A percentile compares a stretch with the other conserved stretches of the same genome.
phyloP scores from a whole-genome alignment of 1,139 yeast genomes.

The Magnusiomyces paraingens region DNA sequence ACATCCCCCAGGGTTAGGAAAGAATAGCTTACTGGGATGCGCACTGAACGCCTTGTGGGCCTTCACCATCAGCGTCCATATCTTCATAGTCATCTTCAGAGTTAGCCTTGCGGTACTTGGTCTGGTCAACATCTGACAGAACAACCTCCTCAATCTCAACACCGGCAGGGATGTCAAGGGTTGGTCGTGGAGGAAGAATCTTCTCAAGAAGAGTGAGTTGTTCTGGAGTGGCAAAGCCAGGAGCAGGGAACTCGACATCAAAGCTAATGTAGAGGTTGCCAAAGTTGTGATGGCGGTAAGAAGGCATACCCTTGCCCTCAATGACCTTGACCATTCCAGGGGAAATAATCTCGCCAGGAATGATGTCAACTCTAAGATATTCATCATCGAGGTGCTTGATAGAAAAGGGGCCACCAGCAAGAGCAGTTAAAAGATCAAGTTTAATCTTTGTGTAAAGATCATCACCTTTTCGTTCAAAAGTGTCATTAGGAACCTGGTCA shows the following conservation, averaged over 20 bases:
- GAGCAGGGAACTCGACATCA: constrained; percentile 46
- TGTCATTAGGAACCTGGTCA: constrained; percentile 78
- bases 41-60: constrained; percentile 63
- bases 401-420: constrained; percentile 91
- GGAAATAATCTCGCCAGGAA: constrained; percentile 89
- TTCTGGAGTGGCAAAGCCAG: constrained; percentile 35
- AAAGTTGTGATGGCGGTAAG: constrained; percentile 40
- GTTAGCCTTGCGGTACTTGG: constrained; percentile 35
- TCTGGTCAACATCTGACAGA: constrained; percentile 53
- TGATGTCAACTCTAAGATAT: constrained; percentile 70
- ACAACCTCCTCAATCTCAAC: constrained; percentile 76
- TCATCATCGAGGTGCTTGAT: constrained; percentile 78
- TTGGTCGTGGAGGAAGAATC: constrained; percentile 39
- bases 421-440: constrained; percentile 85
- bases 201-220: constrained; percentile 36
- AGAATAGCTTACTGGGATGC: constrained; percentile 53
- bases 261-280: constrained; percentile 50
- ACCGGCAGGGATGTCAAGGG: constrained; percentile 30
- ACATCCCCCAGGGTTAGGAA: no score
- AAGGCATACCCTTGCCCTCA: constrained; percentile 95
- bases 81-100: constrained; percentile 32
- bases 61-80: constrained; percentile 48
- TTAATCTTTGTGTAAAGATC: constrained; percentile 82
- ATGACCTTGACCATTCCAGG: constrained; percentile 80
- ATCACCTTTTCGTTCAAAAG: constrained; percentile 82